Conservation (phyloP, 2,329 filamentous ascomycete genomes). For the Alternaria novae-zelandiae region DNA sequence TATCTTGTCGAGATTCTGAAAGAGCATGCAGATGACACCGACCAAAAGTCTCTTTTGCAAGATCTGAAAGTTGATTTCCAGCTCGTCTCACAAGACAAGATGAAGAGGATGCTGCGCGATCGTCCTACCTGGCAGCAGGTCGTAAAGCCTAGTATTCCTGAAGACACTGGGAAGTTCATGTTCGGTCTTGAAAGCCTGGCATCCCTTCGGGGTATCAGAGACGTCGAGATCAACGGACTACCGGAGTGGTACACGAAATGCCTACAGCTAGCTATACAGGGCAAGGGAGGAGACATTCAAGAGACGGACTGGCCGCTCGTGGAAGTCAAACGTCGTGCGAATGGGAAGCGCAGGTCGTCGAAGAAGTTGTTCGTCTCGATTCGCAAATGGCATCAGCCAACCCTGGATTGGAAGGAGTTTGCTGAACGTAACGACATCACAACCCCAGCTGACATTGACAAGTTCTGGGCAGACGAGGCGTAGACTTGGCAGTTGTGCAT, state of each 20-base stretch:
- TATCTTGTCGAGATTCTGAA: slow-evolving; percentile 30
- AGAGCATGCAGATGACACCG: slow-evolving; percentile 22
- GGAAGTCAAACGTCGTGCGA: slow-evolving; percentile 3
- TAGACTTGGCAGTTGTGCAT: not conserved
- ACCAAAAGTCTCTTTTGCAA: slow-evolving; percentile 23
- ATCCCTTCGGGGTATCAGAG: slow-evolving; percentile 21
- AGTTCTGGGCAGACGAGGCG: not conserved
- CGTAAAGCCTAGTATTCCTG: not conserved
- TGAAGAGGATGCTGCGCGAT: not conserved
- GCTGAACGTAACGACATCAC: slow-evolving; percentile 26
- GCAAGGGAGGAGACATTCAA: slow-evolving; percentile 23
- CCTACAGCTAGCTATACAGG: slow-evolving; percentile 26
- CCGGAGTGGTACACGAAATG: slow-evolving; percentile 29
- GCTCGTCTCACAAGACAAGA: not conserved
- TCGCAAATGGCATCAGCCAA: slow-evolving; percentile 28
- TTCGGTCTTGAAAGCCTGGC: slow-evolving; percentile 27
- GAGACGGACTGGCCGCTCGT: slow-evolving; percentile 26
- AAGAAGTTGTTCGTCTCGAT: slow-evolving; percentile 1
- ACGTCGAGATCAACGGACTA: slow-evolving; percentile 20
- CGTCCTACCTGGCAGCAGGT: not conserved
- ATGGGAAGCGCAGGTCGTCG: not conserved
- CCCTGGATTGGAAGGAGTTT: slow-evolving; percentile 32
- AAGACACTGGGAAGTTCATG: slow-evolving; percentile 15
- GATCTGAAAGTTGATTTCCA: slow-evolving; percentile 10
- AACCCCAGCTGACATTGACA: slow-evolving; percentile 11